phyloP scores from a whole-genome alignment of 768 basidiomycete species.

The Russula sp. region DNA sequence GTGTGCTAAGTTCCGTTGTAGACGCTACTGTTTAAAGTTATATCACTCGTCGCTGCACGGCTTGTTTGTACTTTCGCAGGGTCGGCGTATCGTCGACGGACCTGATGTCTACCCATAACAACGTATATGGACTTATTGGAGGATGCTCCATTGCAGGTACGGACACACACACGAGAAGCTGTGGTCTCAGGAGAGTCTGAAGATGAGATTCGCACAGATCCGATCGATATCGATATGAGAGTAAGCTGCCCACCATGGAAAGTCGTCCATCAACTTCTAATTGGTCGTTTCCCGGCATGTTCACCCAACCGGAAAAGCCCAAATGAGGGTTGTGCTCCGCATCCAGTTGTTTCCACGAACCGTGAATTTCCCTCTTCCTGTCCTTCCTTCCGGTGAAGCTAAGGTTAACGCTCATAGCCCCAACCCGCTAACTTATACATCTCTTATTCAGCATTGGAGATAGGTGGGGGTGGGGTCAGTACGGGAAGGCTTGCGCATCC shows the following conservation, averaged over 20 bases:
- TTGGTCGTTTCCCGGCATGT: background rate
- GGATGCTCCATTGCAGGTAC: background rate
- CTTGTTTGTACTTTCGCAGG: background rate
- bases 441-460: too few species aligned
- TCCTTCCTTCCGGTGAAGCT: background rate
- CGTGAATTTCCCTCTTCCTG: background rate
- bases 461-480: too few species aligned
- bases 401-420: background rate
- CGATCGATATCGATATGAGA: too few species aligned
- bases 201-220: too few species aligned
- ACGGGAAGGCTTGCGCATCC: too few species aligned
- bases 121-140: background rate
- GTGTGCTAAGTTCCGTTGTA: background rate
- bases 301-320: background rate
- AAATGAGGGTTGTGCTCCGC: background rate
- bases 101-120: background rate
- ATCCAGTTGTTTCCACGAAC: background rate
- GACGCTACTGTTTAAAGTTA: background rate
- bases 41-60: background rate
- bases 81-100: background rate
- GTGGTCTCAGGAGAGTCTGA: too few species aligned
- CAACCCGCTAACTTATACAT: too few species aligned
- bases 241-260: too few species aligned
- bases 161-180: too few species aligned
- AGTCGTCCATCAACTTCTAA: too few species aligned